phyloP scores from a whole-genome alignment of 2,329 filamentous ascomycete genomes.

The Trichoderma koningiopsis region DNA sequence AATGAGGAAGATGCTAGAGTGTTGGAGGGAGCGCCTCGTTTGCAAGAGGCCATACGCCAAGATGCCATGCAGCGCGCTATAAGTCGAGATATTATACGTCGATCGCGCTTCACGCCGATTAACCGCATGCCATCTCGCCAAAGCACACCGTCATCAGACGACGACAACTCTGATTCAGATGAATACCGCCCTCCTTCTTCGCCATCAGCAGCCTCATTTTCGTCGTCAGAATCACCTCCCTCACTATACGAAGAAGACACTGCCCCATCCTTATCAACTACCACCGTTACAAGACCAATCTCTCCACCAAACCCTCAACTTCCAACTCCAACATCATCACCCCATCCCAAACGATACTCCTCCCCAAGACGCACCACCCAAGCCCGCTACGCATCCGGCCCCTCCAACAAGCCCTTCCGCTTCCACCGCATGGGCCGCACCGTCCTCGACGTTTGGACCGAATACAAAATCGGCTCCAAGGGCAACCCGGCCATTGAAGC shows the following conservation, averaged over 20 bases:
- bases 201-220: not conserved
- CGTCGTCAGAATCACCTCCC: not conserved
- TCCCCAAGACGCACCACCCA: constrained; percentile 28
- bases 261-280: not conserved
- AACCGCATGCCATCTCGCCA: not conserved
- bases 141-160: not conserved
- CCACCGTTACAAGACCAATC: not conserved
- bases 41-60: not conserved
- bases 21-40: not conserved
- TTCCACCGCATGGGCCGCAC: constrained; percentile 33
- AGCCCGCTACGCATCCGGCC: constrained; percentile 30
- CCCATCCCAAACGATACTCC: constrained; percentile 27
- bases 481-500: constrained; percentile 31
- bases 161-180: not conserved
- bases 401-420: constrained; percentile 27
- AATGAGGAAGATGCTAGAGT: constrained; percentile 15
- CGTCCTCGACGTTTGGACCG: constrained; percentile 31
- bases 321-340: not conserved
- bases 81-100: not conserved
- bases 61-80: no score
- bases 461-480: constrained; percentile 31
- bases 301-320: not conserved
- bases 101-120: not conserved
- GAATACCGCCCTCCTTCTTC: not conserved
- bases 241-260: not conserved